Base-by-base conservation (phyloP, 2,329 filamentous ascomycete species). In the Fusarium equiseti region DNA sequence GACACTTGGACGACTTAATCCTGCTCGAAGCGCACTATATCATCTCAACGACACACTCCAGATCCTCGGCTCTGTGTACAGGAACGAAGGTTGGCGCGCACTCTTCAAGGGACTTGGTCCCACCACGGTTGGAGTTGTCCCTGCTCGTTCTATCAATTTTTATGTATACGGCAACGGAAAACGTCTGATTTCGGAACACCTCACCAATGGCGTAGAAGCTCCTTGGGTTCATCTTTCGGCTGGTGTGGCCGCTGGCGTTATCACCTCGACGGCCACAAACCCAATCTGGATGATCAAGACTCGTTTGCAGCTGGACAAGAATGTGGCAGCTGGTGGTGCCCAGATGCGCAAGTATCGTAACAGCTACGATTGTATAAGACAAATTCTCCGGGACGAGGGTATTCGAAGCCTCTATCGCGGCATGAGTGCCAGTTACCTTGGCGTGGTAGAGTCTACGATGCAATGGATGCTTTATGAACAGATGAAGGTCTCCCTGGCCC, bases 271-370 rank as follows among this genome's bases (percentile, higher is more conserved):
- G 2, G 93, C 92, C 24, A 98, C 95, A 40, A 98, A 98, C 80
- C 95, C 95, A 3, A 97, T 98, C 77, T 98, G 95, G 95, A 88
- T 98, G 69, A 90, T 98, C 77, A 98, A 98, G 86, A 98, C 95
- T 43, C 87, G 95, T 32, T 80, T 98, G 74, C 95, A 98, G 82
- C 88, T 98, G 35, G 95, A 98, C 83, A 97, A 95, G 83, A 93
- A 92, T 77, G 88, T 90, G 55, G 91, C 91, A 18, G 87, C 88
- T 73, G 87, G 83, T 27, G 85, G 84, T 42, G 79, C 82, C 27
- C 82, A 83, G 57, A 83, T 84, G 54, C 86, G 95, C 55, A 90
- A 90, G 76, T 98, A 98, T 81, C 90, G 89, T 79, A 97, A 97
- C 80, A 95, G 93, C 69, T 87, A 90, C 81, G 95, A 98, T 80